Conservation (phyloP, 768 basidiomycete genomes). For the Hortiboletus campestris region DNA sequence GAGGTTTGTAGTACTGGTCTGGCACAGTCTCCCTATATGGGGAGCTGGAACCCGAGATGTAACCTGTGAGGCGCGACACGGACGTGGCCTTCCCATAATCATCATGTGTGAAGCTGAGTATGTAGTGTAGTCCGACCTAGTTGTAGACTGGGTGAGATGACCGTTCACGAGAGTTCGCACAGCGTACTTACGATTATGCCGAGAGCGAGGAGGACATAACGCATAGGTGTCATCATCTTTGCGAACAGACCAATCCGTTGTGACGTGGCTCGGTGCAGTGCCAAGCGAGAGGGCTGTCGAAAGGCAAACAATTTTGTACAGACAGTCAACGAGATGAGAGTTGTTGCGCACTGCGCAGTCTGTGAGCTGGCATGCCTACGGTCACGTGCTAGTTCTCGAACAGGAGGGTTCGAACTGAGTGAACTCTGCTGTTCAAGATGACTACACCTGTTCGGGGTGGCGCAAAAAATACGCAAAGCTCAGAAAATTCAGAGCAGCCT, state of each 20-base stretch:
- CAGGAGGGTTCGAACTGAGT: too few species aligned
- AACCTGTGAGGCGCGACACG: slow-evolving; percentile 30
- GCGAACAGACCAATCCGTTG: neutral
- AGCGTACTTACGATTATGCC: slow-evolving; percentile 44
- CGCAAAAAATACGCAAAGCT: too few species aligned
- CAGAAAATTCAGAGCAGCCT: too few species aligned
- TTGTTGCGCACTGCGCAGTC: too few species aligned
- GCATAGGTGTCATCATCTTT: slow-evolving; percentile 59
- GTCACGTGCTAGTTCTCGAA: too few species aligned
- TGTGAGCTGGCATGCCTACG: too few species aligned
- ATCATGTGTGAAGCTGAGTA: slow-evolving; percentile 42
- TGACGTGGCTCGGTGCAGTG: too few species aligned
- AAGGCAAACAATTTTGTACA: neutral
- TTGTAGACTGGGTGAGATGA: slow-evolving; percentile 8
- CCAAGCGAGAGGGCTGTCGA: neutral
- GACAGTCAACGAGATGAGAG: too few species aligned
- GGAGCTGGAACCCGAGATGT: slow-evolving; percentile 30
- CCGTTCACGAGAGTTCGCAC: neutral
- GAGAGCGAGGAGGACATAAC: slow-evolving; percentile 51
- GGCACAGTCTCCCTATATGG: slow-evolving; percentile 60
- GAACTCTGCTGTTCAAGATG: too few species aligned
- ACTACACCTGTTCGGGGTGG: too few species aligned
- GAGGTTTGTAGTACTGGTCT: slow-evolving; percentile 52
- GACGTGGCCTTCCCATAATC: slow-evolving; percentile 43
- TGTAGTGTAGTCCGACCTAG: slow-evolving; percentile 41